Evolutionary conservation across 2,329 filamentous ascomycete species (phyloP), one percentile per base, ranked within the genome.

Genomic region (Claviceps spartinae): DNA sequence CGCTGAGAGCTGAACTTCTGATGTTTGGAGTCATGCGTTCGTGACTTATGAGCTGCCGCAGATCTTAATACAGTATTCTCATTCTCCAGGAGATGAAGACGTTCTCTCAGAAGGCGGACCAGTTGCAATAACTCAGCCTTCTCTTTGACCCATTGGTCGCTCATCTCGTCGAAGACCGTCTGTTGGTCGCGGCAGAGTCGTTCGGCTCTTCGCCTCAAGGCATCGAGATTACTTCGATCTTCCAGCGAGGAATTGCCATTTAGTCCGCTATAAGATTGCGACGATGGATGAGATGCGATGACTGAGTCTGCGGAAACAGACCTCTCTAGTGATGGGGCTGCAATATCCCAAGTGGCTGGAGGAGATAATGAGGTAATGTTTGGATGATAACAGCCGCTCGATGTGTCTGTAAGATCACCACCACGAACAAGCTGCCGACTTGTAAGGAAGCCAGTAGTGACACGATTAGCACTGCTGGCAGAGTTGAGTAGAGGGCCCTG

Each of bases 141-240:
- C 57, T 78, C 73, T 14, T 62, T 61, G 22, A 71, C 62, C 75
- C 75, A 78, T 13, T 67, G 61, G 16, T 68, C 60, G 18, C 72
- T 68, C 54, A 77, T 72, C 41, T 75, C 72, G 49, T 77, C 73
- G 71, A 78, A 77, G 52, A 78, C 68, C 48, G 65, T 66, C 7
- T 74, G 72, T 58, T 79, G 75, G 57, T 77, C 74, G 55, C 71
- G 71, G 58, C 78, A 78, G n/a, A 78, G 71, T 59, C 76, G 72
- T 57, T 78, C 76, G 4, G 72, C 75, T 14, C 74, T 71, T 46
- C 71, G 70, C 11, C 76, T 72, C 55, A 74, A 77, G 6, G 74
- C 74, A 58, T 79, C 75, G 52, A 79, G 66, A 52, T 77, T 71
- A 48, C 70, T 72, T 37, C 76, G 71, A 60, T 79, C 45, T 11